These are phyloP conservation scores for Pichia sp. DNA, from an alignment of 1,139 yeast genomes.

Conservation along the genomic window DNA sequence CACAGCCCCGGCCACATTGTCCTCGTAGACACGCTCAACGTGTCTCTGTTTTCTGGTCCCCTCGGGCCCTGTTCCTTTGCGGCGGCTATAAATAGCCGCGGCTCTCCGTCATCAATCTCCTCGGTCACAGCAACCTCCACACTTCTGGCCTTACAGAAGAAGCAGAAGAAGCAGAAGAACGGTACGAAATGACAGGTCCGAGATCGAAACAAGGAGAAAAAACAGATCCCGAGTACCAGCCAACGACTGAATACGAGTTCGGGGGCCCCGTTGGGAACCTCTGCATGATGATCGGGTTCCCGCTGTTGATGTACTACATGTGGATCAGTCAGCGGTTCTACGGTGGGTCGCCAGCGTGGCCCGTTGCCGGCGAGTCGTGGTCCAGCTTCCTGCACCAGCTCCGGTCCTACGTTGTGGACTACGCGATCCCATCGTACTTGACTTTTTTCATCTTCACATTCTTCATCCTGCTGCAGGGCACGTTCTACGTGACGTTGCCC, in stretches of 20 bases:
- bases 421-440: constrained; percentile 65
- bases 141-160: neutral
- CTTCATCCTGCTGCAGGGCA: constrained; percentile 66
- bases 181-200: neutral
- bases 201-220: neutral
- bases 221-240: constrained; percentile 5
- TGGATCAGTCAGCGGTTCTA: constrained; percentile 87
- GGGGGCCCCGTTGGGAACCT: constrained; percentile 90
- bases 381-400: constrained; percentile 47
- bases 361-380: constrained; percentile 57
- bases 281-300: constrained; percentile 93
- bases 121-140: neutral
- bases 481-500: constrained; percentile 82
- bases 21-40: too few relatives aligned
- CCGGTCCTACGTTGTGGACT: constrained; percentile 41
- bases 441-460: constrained; percentile 69
- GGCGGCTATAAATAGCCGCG: neutral
- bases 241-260: constrained; percentile 66
- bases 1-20: too few relatives aligned
- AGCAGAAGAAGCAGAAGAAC: neutral
- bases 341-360: constrained; percentile 68
- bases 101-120: neutral
- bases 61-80: too few relatives aligned
- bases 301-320: constrained; percentile 91
- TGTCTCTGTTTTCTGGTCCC: too few relatives aligned